phyloP scores from a whole-genome alignment of 73 alveolate species.

The Tetrahymena thermophila region DNA sequence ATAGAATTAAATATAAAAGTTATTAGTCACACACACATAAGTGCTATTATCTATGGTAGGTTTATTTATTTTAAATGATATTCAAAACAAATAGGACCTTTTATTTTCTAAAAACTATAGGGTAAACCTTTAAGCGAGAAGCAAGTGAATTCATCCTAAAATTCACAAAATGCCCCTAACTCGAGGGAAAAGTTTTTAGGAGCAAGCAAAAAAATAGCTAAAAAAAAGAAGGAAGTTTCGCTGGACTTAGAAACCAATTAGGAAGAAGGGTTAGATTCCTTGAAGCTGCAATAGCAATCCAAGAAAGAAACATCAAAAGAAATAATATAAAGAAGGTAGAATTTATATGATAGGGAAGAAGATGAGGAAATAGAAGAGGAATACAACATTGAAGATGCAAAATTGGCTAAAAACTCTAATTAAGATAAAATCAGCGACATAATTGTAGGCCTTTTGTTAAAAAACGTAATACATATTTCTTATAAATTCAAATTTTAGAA shows the following conservation, averaged over 20 bases:
- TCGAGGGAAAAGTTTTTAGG: background rate
- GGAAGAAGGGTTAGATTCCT: background rate
- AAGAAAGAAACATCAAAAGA: background rate
- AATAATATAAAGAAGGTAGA: background rate
- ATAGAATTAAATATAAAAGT: background rate
- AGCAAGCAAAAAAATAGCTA: background rate
- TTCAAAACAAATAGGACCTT: background rate
- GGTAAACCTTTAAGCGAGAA: background rate
- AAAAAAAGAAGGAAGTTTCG: background rate
- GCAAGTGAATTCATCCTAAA: background rate
- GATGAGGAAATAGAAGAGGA: background rate
- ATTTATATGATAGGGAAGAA: background rate
- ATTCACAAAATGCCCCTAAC: background rate
- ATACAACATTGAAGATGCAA: background rate
- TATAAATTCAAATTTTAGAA: background rate
- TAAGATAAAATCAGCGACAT: background rate
- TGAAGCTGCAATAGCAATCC: background rate
- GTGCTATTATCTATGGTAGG: background rate
- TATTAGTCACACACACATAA: no score
- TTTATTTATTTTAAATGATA: no score
- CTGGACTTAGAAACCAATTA: background rate
- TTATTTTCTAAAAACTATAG: background rate
- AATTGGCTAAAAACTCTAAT: background rate
- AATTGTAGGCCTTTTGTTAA: background rate
- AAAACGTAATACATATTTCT: background rate